Percentiles rank a stretch among this genome's conserved stretches.
Evolutionary conservation across 2,329 filamentous ascomycete species (phyloP).

Genomic region (Nothophoma quercina): DNA sequence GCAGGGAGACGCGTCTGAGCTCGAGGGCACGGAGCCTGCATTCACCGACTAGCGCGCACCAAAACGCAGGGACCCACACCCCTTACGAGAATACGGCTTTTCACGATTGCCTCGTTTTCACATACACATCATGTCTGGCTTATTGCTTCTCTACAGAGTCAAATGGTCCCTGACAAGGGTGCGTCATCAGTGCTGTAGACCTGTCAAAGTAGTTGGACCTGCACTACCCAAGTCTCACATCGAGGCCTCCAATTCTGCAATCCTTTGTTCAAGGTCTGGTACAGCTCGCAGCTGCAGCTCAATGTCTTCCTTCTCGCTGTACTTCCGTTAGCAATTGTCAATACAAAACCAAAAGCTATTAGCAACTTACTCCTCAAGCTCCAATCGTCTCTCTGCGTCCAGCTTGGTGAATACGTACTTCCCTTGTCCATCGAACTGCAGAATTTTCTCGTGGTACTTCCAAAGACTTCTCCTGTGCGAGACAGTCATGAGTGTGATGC

Average conservation of each 20-base stretch:
- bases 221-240: background rate
- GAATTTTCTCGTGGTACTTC: conserved; percentile 93
- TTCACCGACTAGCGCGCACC: conserved; percentile 14
- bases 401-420: conserved; percentile 87
- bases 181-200: too few relatives aligned
- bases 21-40: conserved; percentile 12
- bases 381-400: conserved; percentile 84
- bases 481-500: conserved; percentile 96
- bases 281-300: conserved; percentile 85
- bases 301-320: conserved; percentile 86
- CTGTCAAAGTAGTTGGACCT: too few relatives aligned
- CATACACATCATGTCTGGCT: background rate
- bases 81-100: background rate
- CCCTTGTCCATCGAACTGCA: conserved; percentile 97
- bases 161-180: too few relatives aligned
- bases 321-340: conserved; percentile 21
- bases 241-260: conserved; percentile 72
- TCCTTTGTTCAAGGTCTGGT: conserved; percentile 84
- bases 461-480: conserved; percentile 89
- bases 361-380: conserved; percentile 80
- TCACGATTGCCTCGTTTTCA: background rate
- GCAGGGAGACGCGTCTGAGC: conserved; percentile 16
- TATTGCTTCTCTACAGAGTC: background rate
- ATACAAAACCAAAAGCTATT: background rate
- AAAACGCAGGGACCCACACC: background rate